These are phyloP conservation scores for Omphalotus olearius DNA, from an alignment of 1,284 basidiomycete genomes.

Conservation along the genomic window DNA sequence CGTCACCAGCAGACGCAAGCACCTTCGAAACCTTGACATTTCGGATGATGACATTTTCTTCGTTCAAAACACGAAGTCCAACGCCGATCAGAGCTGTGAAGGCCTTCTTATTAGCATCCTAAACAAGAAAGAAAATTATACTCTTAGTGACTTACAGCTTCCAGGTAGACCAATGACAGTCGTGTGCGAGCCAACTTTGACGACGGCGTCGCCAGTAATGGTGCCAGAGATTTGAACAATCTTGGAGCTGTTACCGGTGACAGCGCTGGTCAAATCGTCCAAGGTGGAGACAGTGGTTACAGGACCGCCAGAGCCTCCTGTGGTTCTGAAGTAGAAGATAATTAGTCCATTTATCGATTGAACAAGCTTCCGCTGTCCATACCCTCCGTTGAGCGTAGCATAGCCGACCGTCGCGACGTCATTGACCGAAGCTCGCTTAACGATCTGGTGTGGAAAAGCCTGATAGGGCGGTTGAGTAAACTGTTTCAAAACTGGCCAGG, in stretches of 20 bases:
- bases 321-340: slow-evolving; percentile 26
- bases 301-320: slow-evolving; percentile 39
- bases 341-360: not conserved
- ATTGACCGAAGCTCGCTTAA: slow-evolving; percentile 29
- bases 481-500: too few relatives aligned
- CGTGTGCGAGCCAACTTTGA: slow-evolving; percentile 41
- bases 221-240: slow-evolving; percentile 43
- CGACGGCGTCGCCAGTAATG: slow-evolving; percentile 37
- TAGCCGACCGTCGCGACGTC: slow-evolving; percentile 39
- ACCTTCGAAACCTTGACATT: slow-evolving; percentile 49
- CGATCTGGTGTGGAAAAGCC: slow-evolving; percentile 21
- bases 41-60: slow-evolving; percentile 43
- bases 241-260: slow-evolving; percentile 36
- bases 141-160: slow-evolving; percentile 17
- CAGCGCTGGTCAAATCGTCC: slow-evolving; percentile 37
- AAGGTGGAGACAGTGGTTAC: slow-evolving; percentile 40
- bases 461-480: too few relatives aligned
- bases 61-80: slow-evolving; percentile 37
- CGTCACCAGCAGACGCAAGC: slow-evolving; percentile 38
- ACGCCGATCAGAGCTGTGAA: slow-evolving; percentile 33
- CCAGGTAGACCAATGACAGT: slow-evolving; percentile 33
- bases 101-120: too few relatives aligned
- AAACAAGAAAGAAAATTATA: not conserved
- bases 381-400: slow-evolving; percentile 39
- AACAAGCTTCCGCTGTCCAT: slow-evolving; percentile 10